phyloP scores from a whole-genome alignment of 352 stramenopile genomes.

The Phytophthora nicotianae region DNA sequence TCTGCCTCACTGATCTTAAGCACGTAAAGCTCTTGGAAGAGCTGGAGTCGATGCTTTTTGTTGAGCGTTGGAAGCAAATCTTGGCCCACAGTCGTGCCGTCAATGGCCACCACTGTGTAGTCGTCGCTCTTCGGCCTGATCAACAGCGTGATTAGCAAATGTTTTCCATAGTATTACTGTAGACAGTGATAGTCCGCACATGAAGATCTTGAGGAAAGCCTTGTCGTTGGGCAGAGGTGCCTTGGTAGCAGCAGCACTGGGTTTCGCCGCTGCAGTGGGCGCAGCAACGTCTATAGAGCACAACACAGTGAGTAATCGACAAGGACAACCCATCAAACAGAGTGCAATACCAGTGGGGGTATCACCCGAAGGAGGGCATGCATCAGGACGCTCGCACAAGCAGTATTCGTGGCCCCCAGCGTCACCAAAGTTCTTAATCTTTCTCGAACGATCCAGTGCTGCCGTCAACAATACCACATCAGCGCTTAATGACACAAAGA shows the following conservation, averaged over 20 bases:
- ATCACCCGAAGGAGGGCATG: conserved; percentile 76
- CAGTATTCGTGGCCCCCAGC: conserved; percentile 88
- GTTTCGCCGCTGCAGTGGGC: conserved; percentile 30
- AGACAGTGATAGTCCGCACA: conserved; percentile 45
- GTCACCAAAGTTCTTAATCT: conserved; percentile 93
- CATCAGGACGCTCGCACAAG: conserved; percentile 84
- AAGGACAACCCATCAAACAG: background rate
- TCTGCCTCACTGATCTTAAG: conserved; percentile 90
- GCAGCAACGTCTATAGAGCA: conserved; percentile 33
- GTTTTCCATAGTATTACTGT: background rate
- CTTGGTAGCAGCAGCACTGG: conserved; percentile 44
- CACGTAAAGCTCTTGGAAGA: conserved; percentile 89
- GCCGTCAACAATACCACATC: conserved; percentile 3
- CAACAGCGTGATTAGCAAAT: conserved; percentile 7
- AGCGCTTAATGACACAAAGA: conserved; percentile 2
- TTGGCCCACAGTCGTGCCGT: conserved; percentile 77
- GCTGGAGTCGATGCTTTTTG: conserved; percentile 85
- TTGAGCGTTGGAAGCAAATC: conserved; percentile 86
- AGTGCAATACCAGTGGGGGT: conserved; percentile 40
- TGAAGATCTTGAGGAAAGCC: conserved; percentile 88
- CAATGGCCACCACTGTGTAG: conserved; percentile 88
- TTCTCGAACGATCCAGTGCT: conserved; percentile 84
- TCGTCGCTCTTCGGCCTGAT: conserved; percentile 87
- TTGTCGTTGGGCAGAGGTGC: conserved; percentile 68
- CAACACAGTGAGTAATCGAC: background rate